These are phyloP conservation scores for Hypoxylon sp. DNA, from an alignment of 2,329 filamentous ascomycete genomes.

Conservation along the genomic window DNA sequence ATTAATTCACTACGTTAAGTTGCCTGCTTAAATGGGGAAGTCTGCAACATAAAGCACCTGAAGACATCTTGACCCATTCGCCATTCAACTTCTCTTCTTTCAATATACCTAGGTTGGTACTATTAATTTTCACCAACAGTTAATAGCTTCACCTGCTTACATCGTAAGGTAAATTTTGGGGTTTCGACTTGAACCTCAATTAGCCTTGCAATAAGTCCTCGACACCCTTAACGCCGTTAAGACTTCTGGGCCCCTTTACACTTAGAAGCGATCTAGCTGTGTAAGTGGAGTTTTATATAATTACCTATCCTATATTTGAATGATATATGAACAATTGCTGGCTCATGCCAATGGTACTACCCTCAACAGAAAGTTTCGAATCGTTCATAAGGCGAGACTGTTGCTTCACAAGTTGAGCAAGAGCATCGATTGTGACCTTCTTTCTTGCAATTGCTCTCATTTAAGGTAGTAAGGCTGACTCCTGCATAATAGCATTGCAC, in stretches of 20 bases:
- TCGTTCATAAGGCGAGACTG: background rate
- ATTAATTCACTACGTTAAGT: background rate
- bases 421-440: background rate
- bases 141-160: background rate
- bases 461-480: background rate
- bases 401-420: background rate
- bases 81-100: background rate
- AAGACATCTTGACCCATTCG: background rate
- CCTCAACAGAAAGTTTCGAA: background rate
- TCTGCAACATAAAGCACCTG: background rate
- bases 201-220: background rate
- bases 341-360: background rate
- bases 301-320: background rate
- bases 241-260: background rate
- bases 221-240: background rate
- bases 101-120: background rate
- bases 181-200: background rate
- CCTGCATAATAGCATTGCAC: background rate
- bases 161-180: background rate
- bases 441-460: background rate
- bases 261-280: background rate
- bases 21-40: background rate
- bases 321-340: background rate
- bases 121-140: background rate
- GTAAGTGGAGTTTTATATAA: constrained; percentile 16